phyloP scores from a whole-genome alignment of 495 filamentous ascomycete genomes.

The Lasiosphaeriaceae sp. region DNA sequence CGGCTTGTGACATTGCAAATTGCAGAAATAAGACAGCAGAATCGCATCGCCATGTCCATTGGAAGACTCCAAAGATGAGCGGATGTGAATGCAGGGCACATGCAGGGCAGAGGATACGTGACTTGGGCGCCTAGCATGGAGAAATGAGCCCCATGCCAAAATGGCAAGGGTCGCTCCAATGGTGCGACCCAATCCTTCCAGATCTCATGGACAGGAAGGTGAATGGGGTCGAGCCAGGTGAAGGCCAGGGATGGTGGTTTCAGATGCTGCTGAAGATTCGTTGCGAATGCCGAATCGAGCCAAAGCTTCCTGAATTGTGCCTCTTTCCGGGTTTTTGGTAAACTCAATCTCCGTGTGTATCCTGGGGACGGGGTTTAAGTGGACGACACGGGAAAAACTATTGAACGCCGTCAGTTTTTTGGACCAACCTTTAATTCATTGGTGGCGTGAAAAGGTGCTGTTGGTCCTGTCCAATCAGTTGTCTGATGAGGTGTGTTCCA shows the following conservation, averaged over 20 bases:
- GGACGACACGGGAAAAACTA: too few species aligned
- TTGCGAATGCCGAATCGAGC: too few species aligned
- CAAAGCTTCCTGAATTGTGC: too few species aligned
- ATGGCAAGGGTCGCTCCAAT: not conserved
- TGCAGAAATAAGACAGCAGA: not conserved
- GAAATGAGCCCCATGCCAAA: not conserved
- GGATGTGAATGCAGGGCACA: not conserved
- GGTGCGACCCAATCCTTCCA: not conserved
- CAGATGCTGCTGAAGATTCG: too few species aligned
- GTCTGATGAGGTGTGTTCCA: not conserved
- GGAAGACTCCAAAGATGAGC: not conserved
- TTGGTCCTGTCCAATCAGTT: not conserved
- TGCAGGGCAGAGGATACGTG: not conserved
- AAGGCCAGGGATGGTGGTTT: too few species aligned
- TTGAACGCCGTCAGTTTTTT: too few species aligned
- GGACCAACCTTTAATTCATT: not conserved
- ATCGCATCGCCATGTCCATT: not conserved
- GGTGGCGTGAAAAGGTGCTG: not conserved
- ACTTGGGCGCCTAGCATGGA: not conserved
- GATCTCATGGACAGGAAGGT: not conserved
- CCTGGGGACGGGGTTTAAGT: too few species aligned
- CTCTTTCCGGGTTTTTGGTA: too few species aligned
- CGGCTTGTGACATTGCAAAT: slow-evolving; percentile 6
- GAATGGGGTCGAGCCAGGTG: too few species aligned
- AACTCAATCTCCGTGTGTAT: too few species aligned